phyloP scores from a whole-genome alignment of 2,329 filamentous ascomycete species.

The Hyphodiscus sp. region DNA sequence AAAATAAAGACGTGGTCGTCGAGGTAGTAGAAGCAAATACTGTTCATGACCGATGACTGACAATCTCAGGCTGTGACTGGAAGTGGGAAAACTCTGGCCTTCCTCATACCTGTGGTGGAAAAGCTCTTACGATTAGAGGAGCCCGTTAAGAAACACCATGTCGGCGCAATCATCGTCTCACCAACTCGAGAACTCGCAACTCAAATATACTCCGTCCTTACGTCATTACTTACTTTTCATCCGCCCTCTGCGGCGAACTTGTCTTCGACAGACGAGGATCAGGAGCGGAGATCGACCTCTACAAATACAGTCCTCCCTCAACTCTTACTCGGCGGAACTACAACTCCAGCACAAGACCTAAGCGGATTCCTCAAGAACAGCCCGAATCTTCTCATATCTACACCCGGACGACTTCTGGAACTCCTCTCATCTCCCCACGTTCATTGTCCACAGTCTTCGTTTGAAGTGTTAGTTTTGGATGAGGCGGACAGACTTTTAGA shows the following conservation, averaged over 20 bases:
- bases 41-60: constrained; percentile 6
- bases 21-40: constrained; percentile 44
- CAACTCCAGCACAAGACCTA: constrained; percentile 77
- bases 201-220: constrained; percentile 80
- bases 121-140: constrained; percentile 74
- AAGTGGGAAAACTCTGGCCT: constrained; percentile 84
- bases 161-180: constrained; percentile 85
- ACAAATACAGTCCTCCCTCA: constrained; percentile 68
- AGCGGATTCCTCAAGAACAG: constrained; percentile 76
- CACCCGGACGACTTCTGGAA: constrained; percentile 83
- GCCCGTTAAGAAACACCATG: constrained; percentile 80
- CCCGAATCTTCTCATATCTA: constrained; percentile 85
- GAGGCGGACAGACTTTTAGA: constrained; percentile 91
- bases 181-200: constrained; percentile 88
- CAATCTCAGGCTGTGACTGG: constrained; percentile 69
- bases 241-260: constrained; percentile 64
- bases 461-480: constrained; percentile 87
- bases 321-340: constrained; percentile 77
- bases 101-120: constrained; percentile 76
- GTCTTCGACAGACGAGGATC: constrained; percentile 45
- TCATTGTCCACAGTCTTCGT: constrained; percentile 79
- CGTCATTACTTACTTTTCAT: constrained; percentile 77
- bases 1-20: constrained; percentile 87
- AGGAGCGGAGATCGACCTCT: constrained; percentile 41
- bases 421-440: constrained; percentile 81